Base-by-base conservation (phyloP, 202 grass and related monocot genomes). In the Setaria viridis region DNA sequence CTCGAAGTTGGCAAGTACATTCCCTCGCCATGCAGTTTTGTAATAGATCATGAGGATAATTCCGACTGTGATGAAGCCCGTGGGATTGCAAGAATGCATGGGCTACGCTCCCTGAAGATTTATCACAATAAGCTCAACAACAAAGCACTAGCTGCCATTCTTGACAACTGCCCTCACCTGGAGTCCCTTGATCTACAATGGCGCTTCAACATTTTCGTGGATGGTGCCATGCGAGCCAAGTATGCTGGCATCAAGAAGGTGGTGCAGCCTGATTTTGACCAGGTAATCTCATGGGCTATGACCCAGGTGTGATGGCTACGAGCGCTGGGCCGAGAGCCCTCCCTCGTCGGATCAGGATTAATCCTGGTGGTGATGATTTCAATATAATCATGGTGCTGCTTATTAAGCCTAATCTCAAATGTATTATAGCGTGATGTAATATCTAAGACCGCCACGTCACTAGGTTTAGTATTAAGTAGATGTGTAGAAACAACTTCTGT, bases 111-210 rank as follows among this genome's bases (percentile, higher is more conserved):
- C 58, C 58, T 62, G n/a, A 25, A 30, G 58, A 10, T 62, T 5
- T 62, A 4, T 5, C 1, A 17, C 45, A 68, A 32, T 69, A 76
- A 39, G 19, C 32, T 84, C 43, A 75, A 5, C 73, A 85, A 85
- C 62, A 20, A 37, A 34, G 82, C 70, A 29, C 43, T 85, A 4
- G 21, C 48, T 20, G 39, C 71, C 20, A 85, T 85, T 15, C 54
- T 85, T 42, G 70, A 85, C n/a, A 49, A 49, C 15, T 77, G 82
- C 29, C 56, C 57, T 5, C 71, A 67, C 76, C 70, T 85, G 16
- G 70, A 85, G 57, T 65, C 42, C 32, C 82, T 77, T 6, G 42
- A 77, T 35, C 62, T 85, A 14, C 82, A 49, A 7, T 53, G 7
- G n/a, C 21, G 55, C 55, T 9, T 9, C 6, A 21, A 58, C 34